Evolutionary conservation across 192 early-diverging fungal genomes (phyloP).

Genomic region (Coemansia sp.): DNA sequence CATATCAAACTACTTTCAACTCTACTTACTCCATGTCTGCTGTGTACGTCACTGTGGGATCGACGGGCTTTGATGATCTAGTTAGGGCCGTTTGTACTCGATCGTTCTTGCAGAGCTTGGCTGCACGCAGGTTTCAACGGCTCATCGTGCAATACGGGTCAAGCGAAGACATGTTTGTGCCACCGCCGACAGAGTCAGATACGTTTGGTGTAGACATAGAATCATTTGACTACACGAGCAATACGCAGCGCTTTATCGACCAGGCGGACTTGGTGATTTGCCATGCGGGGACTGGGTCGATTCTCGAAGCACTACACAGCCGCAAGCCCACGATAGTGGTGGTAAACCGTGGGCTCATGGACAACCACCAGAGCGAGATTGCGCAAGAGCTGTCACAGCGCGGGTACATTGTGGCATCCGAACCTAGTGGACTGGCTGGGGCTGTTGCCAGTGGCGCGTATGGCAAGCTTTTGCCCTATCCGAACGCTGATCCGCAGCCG

Average conservation of each 20-base stretch:
- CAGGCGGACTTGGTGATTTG: slow-evolving; percentile 74
- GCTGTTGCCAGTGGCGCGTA: slow-evolving; percentile 10
- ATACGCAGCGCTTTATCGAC: slow-evolving; percentile 56
- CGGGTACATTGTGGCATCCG: slow-evolving; percentile 52
- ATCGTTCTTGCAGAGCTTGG: slow-evolving; percentile 54
- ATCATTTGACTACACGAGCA: slow-evolving; percentile 59
- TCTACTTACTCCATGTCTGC: slow-evolving; percentile 21
- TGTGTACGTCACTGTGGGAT: slow-evolving; percentile 88
- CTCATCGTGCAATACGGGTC: slow-evolving; percentile 71
- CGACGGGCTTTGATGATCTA: slow-evolving; percentile 82
- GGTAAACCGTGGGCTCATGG: slow-evolving; percentile 73
- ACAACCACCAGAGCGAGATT: slow-evolving; percentile 87
- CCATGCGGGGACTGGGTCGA: slow-evolving; percentile 85
- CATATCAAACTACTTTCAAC: not conserved
- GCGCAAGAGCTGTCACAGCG: slow-evolving; percentile 61
- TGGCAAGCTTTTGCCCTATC: slow-evolving; percentile 24
- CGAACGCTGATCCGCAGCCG: slow-evolving; percentile 38
- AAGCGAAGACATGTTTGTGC: slow-evolving; percentile 31
- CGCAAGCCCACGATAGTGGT: slow-evolving; percentile 68
- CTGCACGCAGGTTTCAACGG: slow-evolving; percentile 51
- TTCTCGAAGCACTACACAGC: slow-evolving; percentile 72
- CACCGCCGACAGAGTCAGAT: slow-evolving; percentile 6
- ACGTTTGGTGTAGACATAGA: slow-evolving; percentile 27
- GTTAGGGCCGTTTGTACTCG: slow-evolving; percentile 50
- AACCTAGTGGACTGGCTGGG: slow-evolving; percentile 14